Evolutionary conservation across 2,329 filamentous ascomycete genomes (phyloP), one percentile per base, ranked within the genome.

Genomic region (Alternaria infectoria): DNA sequence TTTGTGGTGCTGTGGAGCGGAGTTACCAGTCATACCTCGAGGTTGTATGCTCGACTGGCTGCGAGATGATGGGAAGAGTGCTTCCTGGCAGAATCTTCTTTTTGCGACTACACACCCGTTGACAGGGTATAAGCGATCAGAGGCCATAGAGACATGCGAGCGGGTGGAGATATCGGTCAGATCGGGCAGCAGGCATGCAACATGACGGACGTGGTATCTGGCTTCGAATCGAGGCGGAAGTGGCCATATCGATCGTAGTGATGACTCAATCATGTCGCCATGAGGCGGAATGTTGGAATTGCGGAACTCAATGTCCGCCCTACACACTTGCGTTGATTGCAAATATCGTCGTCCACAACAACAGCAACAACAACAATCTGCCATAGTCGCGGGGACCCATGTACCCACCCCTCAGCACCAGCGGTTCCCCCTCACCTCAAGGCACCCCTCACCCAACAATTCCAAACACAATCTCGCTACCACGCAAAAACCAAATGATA

Each of bases 121-220:
- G 28, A n/a, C 54, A 54, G 26, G 36, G 54, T 25, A 57, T 28
- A 5, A 11, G 19, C 25, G 36, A 26, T 47, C 30, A 36, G 28
- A 19, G 36, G 30, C 8, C 32, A 36, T 47, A 10, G 7, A 40
- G 15, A 10, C 21, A 10, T 25, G 36, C 17, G 50, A 19, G 52
- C 54, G 56, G 44, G 52, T 50, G 58, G 17, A n/a, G 12, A n/a
- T 36, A 30, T 46, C 58, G 58, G 58, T 56, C n/a, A 57, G 54
- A 46, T 32, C 52, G 32, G 44, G 44, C 49, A 40, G 49, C 28
- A 36, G 49, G 9, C 13, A 52, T 52, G 49, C 49, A 59, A 26
- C 17, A 46, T 25, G 44, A 52, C 56, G 45, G 19, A 17, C n/a
- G 21, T 25, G 15, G 36, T 19, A 50, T 32, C 23, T 45, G 36